Base-by-base conservation (phyloP, 2,329 filamentous ascomycete species). In the Neofusicoccum laricinum region DNA sequence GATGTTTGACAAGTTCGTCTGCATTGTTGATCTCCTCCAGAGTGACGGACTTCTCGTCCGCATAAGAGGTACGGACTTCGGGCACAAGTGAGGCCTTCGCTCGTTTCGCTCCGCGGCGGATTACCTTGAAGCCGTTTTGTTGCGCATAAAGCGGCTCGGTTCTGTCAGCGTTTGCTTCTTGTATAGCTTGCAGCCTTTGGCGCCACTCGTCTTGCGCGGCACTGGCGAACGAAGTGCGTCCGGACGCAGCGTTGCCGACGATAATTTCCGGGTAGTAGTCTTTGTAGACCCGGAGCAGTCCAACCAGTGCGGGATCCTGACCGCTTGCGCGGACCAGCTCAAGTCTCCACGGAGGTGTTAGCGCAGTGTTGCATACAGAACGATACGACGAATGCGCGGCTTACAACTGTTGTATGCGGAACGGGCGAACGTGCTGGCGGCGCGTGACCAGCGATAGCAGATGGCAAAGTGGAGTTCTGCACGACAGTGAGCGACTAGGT, bases 251-350 rank as follows among this genome's bases (percentile, higher is more conserved):
- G 67, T 90, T 89, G 21, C 89, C 90, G 14, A 94, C 85, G 65
- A 96, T 91, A 63, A 96, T 91, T 73, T 96, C 92, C 0, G 92
- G 92, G 71, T 94, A 96, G 76, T 94, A 96, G 73, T 94, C 92
- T 73, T 95, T 95, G 79, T 89, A 96, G n/a, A 94, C 87, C 63
- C 90, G 86, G 57, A 96, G 80, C 17, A 96, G 81, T 2, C 90
- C 90, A 41, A 90, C 83, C 40, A 96, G 79, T 59, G 88, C 85
- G 55, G 89, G 89, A 64, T 96, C 92, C 71, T 90, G 90, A 17
- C 80, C 80, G 15, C 79, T 74, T 68, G 75, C 76, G 43, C 77
- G 78, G 48, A 81, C 77, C 19, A 84, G 70, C 65, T 84, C 82
- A 71, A 85, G 81, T 4, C 77, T 79, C 59, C 17, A 45, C 66